Evolutionary conservation across 768 basidiomycete genomes (phyloP), one percentile per base, ranked within the genome.

Genomic region (Crepidotus variabilis): DNA sequence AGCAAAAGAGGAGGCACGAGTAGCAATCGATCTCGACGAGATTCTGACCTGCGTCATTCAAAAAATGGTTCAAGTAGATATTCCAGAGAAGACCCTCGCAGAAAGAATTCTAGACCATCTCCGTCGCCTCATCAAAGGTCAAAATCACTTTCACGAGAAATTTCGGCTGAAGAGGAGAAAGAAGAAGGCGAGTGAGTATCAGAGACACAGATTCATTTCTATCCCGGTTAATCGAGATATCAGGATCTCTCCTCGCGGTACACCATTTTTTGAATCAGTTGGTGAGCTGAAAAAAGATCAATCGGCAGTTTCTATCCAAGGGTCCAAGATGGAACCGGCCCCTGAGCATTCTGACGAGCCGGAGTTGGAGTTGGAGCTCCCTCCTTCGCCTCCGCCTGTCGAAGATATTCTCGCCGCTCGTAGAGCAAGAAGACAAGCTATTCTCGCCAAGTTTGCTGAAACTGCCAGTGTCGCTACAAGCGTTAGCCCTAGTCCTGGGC

Each of bases 121-220:
- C 66, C 60, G 59, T 67, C 63, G 34, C 68, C 67, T 14, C 60
- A 58, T 28, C 61, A 54, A 6, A 62, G 62, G 9, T 58, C 55
- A n/a, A 65, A 64, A 5, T 65, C 63, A 50, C 61, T 50, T 22
- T 55, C 64, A 57, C 52, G 61, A 46, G 43, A 56, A 59, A 58
- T 58, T 4, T 67, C 57, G 49, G 61, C 69, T 11, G 80, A 81
- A 52, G 82, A 83, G 11, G 90, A 92, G 61, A 87, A 72, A 68
- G 90, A 94, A 75, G 94, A 95, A 79, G 93, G 90, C 78, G 94
- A 96, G 92, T 95, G 73, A 89, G 94, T 94, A 63, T 77, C 69
- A 70, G 63, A 67, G 59, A 53, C 52, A 34, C 35, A 55, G 47
- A 16, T 21, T 51, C 46, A 9, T 21, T 48, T 51, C 59, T 51